phyloP scores from a whole-genome alignment of 805 yeast species.

The Hanseniaspora lachancei region DNA sequence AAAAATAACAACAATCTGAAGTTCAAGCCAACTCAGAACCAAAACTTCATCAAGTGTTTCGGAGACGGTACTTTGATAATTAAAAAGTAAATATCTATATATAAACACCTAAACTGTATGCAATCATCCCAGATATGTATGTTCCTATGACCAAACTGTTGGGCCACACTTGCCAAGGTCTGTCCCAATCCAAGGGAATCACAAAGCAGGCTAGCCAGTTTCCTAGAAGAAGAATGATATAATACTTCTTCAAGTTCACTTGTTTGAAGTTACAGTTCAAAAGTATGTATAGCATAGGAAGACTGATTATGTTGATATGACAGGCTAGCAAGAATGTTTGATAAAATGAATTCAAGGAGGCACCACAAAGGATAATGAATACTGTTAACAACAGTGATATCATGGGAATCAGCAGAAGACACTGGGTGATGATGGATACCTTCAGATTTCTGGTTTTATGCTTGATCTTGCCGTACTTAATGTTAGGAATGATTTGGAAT shows the following conservation, averaged over 20 bases:
- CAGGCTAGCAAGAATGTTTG: constrained; percentile 50
- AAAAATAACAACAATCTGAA: constrained; percentile 14
- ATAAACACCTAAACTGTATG: constrained; percentile 34
- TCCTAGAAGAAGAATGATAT: constrained; percentile 37
- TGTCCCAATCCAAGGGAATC: constrained; percentile 94
- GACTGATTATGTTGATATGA: constrained; percentile 47
- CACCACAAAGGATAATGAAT: constrained; percentile 57
- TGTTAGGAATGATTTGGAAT: constrained; percentile 25
- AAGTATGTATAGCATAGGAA: constrained; percentile 54
- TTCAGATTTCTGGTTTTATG: constrained; percentile 9
- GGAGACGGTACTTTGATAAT: constrained; percentile 27
- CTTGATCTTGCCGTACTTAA: constrained; percentile 20
- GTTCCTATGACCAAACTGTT: constrained; percentile 71
- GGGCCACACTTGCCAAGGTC: constrained; percentile 96
- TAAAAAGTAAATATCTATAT: constrained; percentile 19
- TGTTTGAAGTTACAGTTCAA: constrained; percentile 37
- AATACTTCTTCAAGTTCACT: constrained; percentile 32
- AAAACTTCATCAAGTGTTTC: constrained; percentile 18
- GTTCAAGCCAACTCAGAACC: background rate
- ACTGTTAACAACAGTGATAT: constrained; percentile 22
- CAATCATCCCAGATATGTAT: constrained; percentile 58
- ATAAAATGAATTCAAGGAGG: constrained; percentile 46
- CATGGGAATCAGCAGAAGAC: constrained; percentile 18
- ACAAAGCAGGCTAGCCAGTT: constrained; percentile 91
- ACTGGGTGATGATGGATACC: constrained; percentile 19